Evolutionary conservation across 2,329 filamentous ascomycete genomes (phyloP).

Genomic region (Sodiomyces alkalinus): DNA sequence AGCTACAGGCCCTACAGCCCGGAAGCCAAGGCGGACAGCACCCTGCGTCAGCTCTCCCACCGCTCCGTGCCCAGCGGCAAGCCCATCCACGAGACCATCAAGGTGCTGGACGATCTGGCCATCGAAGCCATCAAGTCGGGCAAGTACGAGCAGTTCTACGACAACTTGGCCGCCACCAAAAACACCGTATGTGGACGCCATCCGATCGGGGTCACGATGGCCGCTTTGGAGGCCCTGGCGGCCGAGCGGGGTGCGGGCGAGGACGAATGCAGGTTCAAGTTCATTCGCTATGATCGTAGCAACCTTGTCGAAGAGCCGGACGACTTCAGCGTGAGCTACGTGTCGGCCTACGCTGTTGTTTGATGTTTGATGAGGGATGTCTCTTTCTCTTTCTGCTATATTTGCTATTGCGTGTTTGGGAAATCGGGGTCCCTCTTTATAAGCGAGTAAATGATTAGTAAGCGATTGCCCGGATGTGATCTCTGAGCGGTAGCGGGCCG

Average conservation of each 20-base stretch:
- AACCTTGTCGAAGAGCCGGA: constrained; percentile 48
- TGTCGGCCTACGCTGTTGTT: constrained; percentile 73
- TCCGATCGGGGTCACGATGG: constrained; percentile 87
- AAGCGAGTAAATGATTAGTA: too few relatives aligned
- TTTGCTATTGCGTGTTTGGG: too few relatives aligned
- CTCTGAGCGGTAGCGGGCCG: too few relatives aligned
- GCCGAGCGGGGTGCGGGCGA: constrained; percentile 17
- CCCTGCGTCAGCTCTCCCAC: neutral
- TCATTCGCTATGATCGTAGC: constrained; percentile 80
- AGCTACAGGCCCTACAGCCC: constrained; percentile 63
- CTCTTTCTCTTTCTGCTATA: too few relatives aligned
- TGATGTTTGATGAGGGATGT: too few relatives aligned
- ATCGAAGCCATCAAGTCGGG: constrained; percentile 78
- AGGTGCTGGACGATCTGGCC: constrained; percentile 59
- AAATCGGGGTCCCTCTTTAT: too few relatives aligned
- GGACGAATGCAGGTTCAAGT: constrained; percentile 47
- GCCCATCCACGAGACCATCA: constrained; percentile 74
- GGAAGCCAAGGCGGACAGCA: constrained; percentile 20
- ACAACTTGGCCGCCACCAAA: constrained; percentile 52
- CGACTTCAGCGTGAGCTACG: constrained; percentile 90
- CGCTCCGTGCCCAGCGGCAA: constrained; percentile 19
- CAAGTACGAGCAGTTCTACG: constrained; percentile 52
- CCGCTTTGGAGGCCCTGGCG: constrained; percentile 56
- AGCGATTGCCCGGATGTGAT: too few relatives aligned
- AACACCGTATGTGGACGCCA: constrained; percentile 94